Conservation (phyloP, 192 early-diverging fungal species). For the Gamsiella multidivaricata region DNA sequence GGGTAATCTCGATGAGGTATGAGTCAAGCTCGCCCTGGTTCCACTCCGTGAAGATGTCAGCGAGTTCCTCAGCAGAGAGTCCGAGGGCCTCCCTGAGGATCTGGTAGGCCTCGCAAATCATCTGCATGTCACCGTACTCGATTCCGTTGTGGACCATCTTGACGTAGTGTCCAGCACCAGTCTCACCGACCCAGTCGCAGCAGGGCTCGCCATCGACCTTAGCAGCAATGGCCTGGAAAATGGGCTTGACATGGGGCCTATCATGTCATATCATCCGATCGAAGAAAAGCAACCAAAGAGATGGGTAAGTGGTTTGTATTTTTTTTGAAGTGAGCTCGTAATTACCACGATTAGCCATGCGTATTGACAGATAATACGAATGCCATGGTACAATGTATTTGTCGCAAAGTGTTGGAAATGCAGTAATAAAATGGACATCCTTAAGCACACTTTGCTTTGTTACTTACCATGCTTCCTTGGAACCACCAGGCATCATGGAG, state of each 20-base stretch:
- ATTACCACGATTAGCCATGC: too few species aligned
- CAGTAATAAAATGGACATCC: too few species aligned
- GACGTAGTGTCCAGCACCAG: conserved; percentile 98
- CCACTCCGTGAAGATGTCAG: conserved; percentile 90
- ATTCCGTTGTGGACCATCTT: conserved; percentile 99
- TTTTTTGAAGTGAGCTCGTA: too few species aligned
- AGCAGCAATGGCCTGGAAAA: conserved; percentile 96
- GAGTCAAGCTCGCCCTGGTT: conserved; percentile 98
- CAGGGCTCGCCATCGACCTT: conserved; percentile 89
- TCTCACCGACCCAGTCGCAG: conserved; percentile 99
- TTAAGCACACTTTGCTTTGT: too few species aligned
- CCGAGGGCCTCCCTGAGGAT: conserved; percentile 91
- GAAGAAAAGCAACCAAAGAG: not conserved
- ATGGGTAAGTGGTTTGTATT: conserved; percentile 1
- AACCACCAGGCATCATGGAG: conserved; percentile 97
- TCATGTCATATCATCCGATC: conserved; percentile 1
- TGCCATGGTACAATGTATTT: too few species aligned
- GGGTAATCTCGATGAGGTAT: conserved; percentile 96
- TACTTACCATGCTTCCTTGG: conserved; percentile 88
- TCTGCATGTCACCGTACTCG: conserved; percentile 99
- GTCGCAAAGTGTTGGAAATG: too few species aligned
- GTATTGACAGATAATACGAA: too few species aligned
- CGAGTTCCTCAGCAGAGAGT: conserved; percentile 87
- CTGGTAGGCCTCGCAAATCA: conserved; percentile 96
- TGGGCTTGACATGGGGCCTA: conserved; percentile 89